Evolutionary conservation across 345 rosid species (phyloP), one percentile per base, ranked within the genome.

Genomic region (Camelina neglecta): DNA sequence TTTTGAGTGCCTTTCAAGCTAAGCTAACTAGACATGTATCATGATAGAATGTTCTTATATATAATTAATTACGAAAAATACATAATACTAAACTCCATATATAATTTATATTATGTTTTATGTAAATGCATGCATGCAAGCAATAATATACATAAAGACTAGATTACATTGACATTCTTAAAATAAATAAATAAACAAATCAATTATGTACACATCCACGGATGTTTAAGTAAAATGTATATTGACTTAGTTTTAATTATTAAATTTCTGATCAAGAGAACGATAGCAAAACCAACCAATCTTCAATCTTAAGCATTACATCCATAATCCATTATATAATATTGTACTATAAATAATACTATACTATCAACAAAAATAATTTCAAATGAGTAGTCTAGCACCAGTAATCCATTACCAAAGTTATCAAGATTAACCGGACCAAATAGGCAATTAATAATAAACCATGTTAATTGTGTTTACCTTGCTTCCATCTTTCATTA

Each of bases 1-100:
- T 55, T 48, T 57, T 71, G 61, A 65, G 49, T 77, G 61, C 20
- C 80, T 77, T 77, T 20, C 76, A 77, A 77, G 76, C 66, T 38
- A 77, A 77, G 76, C 55, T 65, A 75, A 31, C 60, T 29, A 13
- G 64, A 49, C 66, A 47, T 62, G 42, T 54, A 53, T 51, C 42
- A 51, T 67, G 31, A 4, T 29, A 29, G 31, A 29, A 60, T 59
- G 73, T 58, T 61, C 13, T 41, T 68, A 60, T 41, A 23, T 67
- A 21, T 48, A n/a, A 23, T 6, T 6, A 21, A 54, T 9, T 58
- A 24, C 42, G 26, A 66, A 11, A 23, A 55, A 41, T 55, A 18
- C n/a, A 56, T 41, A 48, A 24, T 38, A 24, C 38, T 11, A 66
- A 8, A 24, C 23, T 39, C 11, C 54, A 12, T 51, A 39, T 18